Evolutionary conservation across 2,329 filamentous ascomycete species (phyloP).

Genomic region (Epichloe sibirici): DNA sequence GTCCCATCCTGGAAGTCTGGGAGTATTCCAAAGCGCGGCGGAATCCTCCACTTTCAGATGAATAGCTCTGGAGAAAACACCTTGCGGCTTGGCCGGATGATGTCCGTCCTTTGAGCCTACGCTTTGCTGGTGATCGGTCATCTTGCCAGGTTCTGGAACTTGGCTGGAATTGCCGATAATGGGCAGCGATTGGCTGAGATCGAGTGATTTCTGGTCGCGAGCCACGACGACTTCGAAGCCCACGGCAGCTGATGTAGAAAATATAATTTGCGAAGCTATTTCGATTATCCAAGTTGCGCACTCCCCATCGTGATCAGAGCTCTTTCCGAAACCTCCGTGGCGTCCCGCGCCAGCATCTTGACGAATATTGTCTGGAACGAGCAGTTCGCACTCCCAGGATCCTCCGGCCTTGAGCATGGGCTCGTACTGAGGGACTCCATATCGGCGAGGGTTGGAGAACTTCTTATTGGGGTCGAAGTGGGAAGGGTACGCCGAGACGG

Average conservation of each 20-base stretch:
- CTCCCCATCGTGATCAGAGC: constrained; percentile 33
- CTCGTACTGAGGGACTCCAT: constrained; percentile 83
- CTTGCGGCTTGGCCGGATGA: constrained; percentile 53
- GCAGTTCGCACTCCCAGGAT: constrained; percentile 67
- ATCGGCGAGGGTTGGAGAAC: constrained; percentile 53
- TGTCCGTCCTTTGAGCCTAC: constrained; percentile 42
- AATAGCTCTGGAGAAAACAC: constrained; percentile 75
- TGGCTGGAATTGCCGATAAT: constrained; percentile 32
- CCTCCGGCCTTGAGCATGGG: constrained; percentile 93
- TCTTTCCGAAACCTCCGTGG: constrained; percentile 33
- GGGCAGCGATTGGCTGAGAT: constrained; percentile 41
- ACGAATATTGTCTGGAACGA: constrained; percentile 67
- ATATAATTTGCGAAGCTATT: constrained; percentile 83
- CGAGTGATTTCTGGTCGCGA: constrained; percentile 73
- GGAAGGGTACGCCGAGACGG: constrained; percentile 73
- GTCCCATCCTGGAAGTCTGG: constrained; percentile 58
- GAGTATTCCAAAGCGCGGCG: constrained; percentile 83
- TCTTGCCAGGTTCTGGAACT: constrained; percentile 53
- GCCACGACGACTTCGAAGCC: constrained; percentile 79
- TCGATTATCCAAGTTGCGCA: constrained; percentile 82
- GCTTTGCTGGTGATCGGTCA: constrained; percentile 65
- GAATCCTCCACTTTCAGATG: constrained; percentile 77
- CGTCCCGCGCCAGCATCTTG: constrained; percentile 43
- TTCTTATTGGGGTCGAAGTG: constrained; percentile 75
- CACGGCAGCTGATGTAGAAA: constrained; percentile 78